These are phyloP conservation scores for Neoscytalidium dimidiatum DNA, from an alignment of 2,329 filamentous ascomycete species.

Conservation along the genomic window DNA sequence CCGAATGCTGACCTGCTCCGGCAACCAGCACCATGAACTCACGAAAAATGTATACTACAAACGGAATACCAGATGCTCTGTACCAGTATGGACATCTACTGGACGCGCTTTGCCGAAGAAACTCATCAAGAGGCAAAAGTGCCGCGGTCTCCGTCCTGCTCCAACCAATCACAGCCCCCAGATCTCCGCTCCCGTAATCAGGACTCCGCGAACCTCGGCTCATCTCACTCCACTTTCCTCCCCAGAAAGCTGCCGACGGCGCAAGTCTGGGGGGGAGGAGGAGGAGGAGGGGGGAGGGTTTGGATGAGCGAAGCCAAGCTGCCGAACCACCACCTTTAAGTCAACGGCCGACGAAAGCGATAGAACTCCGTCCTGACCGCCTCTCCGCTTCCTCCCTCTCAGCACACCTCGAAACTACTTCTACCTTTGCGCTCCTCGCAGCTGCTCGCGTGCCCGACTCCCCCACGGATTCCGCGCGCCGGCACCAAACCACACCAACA, in stretches of 20 bases:
- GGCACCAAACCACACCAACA: background rate
- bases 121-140: background rate
- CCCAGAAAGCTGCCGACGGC: background rate
- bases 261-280: background rate
- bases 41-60: too few species aligned
- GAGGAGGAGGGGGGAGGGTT: background rate
- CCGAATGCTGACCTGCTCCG: too few species aligned
- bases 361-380: background rate
- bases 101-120: background rate
- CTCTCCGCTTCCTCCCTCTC: background rate
- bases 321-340: background rate
- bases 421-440: background rate
- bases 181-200: constrained; percentile 11
- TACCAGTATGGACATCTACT: too few species aligned
- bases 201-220: constrained; percentile 2
- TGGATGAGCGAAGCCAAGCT: background rate
- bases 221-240: constrained; percentile 8
- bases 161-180: constrained; percentile 1
- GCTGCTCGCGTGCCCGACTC: background rate
- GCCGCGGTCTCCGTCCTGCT: background rate
- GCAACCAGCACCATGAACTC: too few species aligned
- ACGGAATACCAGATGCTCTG: too few species aligned
- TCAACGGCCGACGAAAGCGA: background rate
- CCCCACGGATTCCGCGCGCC: background rate
- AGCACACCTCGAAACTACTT: background rate